Percentiles rank a stretch among this genome's conserved stretches.
Conservation (phyloP, 805 yeast species). For the Candida vaughaniae region DNA sequence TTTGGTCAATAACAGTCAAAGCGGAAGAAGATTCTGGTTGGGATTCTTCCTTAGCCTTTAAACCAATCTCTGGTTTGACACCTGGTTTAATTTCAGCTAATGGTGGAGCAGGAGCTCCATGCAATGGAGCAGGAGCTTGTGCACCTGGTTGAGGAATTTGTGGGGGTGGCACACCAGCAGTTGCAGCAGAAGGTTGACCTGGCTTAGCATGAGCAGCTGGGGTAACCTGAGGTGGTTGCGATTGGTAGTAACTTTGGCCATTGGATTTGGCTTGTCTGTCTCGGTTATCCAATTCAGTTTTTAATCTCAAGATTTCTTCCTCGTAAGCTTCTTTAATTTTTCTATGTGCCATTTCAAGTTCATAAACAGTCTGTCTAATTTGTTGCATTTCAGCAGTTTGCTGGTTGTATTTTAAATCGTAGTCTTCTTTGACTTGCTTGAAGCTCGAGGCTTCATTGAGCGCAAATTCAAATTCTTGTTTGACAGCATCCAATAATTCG, state of each 20-base stretch:
- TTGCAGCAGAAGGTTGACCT: conserved; percentile 12
- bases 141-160: conserved; percentile 6
- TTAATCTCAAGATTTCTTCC: conserved; percentile 83
- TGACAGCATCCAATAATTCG: conserved; percentile 88
- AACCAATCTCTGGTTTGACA: conserved; percentile 6
- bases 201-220: neutral
- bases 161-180: conserved; percentile 2
- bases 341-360: conserved; percentile 90
- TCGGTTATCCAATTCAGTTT: conserved; percentile 79
- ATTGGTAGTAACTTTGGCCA: conserved; percentile 17
- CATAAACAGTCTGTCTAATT: conserved; percentile 90
- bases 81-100: conserved; percentile 10
- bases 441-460: conserved; percentile 81
- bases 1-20: conserved; percentile 37
- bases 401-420: conserved; percentile 84
- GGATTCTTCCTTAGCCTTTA: conserved; percentile 6
- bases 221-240: conserved; percentile 12
- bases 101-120: conserved; percentile 1
- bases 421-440: conserved; percentile 89
- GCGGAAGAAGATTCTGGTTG: conserved; percentile 27
- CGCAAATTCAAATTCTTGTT: conserved; percentile 85
- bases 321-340: conserved; percentile 95
- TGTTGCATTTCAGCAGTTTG: conserved; percentile 93
- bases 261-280: conserved; percentile 50
- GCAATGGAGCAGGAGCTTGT: conserved; percentile 1